These are phyloP conservation scores for Pleodorina starrii DNA, from an alignment of 139 green algal genomes.

Conservation along the genomic window DNA sequence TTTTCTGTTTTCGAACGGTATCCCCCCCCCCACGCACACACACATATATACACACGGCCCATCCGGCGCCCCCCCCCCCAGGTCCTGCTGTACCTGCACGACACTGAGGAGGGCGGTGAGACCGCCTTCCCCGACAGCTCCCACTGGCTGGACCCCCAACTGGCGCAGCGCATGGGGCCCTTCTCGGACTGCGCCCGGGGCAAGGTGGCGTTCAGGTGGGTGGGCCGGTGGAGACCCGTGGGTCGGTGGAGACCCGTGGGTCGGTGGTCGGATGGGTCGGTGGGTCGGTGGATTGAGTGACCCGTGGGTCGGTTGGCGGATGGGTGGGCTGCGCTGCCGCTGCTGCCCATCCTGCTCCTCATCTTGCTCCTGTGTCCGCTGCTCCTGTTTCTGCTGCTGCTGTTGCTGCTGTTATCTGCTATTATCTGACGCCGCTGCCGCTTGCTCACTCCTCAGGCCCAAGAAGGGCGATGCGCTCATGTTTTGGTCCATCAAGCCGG, in stretches of 20 bases:
- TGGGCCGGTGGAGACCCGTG: too few species aligned
- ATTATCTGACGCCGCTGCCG: too few species aligned
- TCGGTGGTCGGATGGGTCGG: too few species aligned
- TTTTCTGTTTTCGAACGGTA: too few species aligned
- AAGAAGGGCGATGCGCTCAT: slow-evolving; percentile 71
- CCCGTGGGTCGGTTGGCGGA: too few species aligned
- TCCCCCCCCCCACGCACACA: neutral
- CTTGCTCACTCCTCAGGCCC: slow-evolving; percentile 61
- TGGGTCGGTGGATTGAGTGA: too few species aligned
- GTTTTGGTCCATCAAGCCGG: slow-evolving; percentile 52
- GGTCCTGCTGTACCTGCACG: slow-evolving; percentile 81
- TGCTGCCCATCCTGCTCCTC: neutral
- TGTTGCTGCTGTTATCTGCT: too few species aligned
- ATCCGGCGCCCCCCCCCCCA: neutral
- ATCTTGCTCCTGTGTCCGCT: neutral
- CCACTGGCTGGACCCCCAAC: slow-evolving; percentile 16
- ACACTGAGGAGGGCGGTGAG: slow-evolving; percentile 54
- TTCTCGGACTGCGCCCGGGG: slow-evolving; percentile 55
- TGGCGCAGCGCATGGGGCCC: slow-evolving; percentile 6
- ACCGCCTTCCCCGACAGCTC: slow-evolving; percentile 45
- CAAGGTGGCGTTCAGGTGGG: slow-evolving; percentile 52
- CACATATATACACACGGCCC: neutral
- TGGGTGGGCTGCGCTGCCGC: too few species aligned
- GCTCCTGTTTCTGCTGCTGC: neutral
- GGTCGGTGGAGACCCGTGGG: too few species aligned